Base-by-base conservation (phyloP, 345 rosid species). In the Barbarea vulgaris region DNA sequence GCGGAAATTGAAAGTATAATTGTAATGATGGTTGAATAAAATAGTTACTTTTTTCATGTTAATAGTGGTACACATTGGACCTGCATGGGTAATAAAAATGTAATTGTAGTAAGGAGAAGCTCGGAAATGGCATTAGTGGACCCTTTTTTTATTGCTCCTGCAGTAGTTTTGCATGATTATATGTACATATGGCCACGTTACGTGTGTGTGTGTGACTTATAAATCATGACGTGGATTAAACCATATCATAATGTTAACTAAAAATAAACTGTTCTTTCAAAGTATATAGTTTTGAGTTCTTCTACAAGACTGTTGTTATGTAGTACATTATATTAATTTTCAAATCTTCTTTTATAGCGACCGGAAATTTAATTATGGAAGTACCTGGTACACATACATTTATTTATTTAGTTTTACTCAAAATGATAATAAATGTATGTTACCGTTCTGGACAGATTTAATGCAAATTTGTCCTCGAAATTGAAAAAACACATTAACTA, bases 361-460 rank as follows among this genome's bases (percentile, higher is more conserved):
- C 77, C 10, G n/a, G 33, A 28, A 57, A 59, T 15, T 51, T 51
- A 12, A 60, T 17, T 28, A 5, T 53, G 48, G 75, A 61, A 30
- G 69, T 50, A 57, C 61, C 18, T 75, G 37, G 57, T 61, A 64
- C 52, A 24, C 33, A 25, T 52, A 13, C 33, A 36, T 52, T 69
- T 41, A 52, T 21, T 54, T 31, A 13, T 31, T 47, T 56, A 13
- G 27, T 27, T 70, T 64, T 46, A 13, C 25, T 36, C 27, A 7
- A 64, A 64, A 64, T 64, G 55, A 64, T 54, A 56, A 64, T 69
- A 64, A 77, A 70, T 77, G 72, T 56, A 47, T 70, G 72, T 70
- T 70, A 70, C 76, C 80, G 80, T 70, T 77, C 37, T 10, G 24
- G 44, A 37, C 52, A 55, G 4, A 56, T 64, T 77, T 27, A 70